Conservation (phyloP, 1,139 yeast species). For the Tardiomyces digboiensis region DNA sequence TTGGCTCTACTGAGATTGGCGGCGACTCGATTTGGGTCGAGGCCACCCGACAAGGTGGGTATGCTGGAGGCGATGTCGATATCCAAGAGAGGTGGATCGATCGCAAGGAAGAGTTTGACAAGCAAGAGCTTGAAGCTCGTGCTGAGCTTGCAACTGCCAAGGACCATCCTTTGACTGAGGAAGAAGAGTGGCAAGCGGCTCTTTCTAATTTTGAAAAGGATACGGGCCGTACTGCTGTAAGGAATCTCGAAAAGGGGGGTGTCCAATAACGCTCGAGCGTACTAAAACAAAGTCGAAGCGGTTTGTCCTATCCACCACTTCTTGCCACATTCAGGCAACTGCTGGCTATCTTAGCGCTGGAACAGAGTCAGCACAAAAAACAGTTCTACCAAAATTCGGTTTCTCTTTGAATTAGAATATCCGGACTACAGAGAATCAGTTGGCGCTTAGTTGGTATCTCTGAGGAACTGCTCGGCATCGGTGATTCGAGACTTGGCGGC, state of each 20-base stretch:
- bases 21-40: slow-evolving; percentile 97
- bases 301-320: no score
- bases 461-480: slow-evolving; percentile 18
- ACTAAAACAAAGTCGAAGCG: no score
- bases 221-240: slow-evolving; percentile 19
- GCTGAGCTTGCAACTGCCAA: slow-evolving; percentile 28
- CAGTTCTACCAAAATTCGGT: no score
- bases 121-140: slow-evolving; percentile 42
- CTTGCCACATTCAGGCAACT: no score
- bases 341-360: not conserved
- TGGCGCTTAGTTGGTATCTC: no score
- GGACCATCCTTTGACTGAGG: slow-evolving; percentile 38
- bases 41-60: slow-evolving; percentile 74
- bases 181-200: slow-evolving; percentile 65
- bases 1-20: slow-evolving; percentile 87
- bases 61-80: slow-evolving; percentile 46
- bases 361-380: not conserved
- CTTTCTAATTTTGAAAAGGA: slow-evolving; percentile 51
- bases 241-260: slow-evolving; percentile 9
- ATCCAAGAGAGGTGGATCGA: slow-evolving; percentile 97
- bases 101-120: slow-evolving; percentile 66
- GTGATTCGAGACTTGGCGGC: slow-evolving; percentile 31
- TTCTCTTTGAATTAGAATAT: no score
- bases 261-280: no score
- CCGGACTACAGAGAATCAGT: no score